phyloP scores from a whole-genome alignment of 1,284 basidiomycete species.

The Calocybe gambosa region DNA sequence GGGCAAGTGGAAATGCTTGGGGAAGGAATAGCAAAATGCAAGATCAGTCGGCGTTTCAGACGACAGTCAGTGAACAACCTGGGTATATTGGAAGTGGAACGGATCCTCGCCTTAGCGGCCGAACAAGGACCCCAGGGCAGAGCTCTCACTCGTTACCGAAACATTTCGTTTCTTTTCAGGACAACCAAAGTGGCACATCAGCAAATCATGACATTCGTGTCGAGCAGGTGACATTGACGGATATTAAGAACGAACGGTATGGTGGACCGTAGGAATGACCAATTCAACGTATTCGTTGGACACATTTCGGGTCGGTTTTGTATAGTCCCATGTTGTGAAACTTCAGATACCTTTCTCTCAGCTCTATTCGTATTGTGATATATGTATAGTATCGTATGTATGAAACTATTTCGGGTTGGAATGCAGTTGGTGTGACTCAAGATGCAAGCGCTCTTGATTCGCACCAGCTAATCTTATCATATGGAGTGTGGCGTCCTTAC shows the following conservation, averaged over 20 bases:
- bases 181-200: background rate
- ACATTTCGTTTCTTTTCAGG: background rate
- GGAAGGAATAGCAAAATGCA: conserved; percentile 2
- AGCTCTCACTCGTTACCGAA: background rate
- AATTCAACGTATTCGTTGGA: too few species aligned
- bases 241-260: background rate
- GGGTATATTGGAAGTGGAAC: conserved; percentile 3
- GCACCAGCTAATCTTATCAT: too few species aligned
- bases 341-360: too few species aligned
- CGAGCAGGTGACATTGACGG: background rate
- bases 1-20: conserved; percentile 22
- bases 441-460: too few species aligned
- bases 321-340: too few species aligned
- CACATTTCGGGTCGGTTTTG: too few species aligned
- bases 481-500: too few species aligned
- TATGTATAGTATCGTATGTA: too few species aligned
- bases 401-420: too few species aligned
- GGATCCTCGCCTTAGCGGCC: background rate
- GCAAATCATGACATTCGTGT: background rate
- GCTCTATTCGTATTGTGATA: too few species aligned
- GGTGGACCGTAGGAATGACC: too few species aligned
- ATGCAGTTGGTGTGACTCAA: too few species aligned
- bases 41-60: conserved; percentile 3
- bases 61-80: conserved; percentile 2
- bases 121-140: background rate